These are phyloP conservation scores for Vaccinium vitisidaea DNA, from an alignment of 148 eudicot genomes.

Conservation along the genomic window DNA sequence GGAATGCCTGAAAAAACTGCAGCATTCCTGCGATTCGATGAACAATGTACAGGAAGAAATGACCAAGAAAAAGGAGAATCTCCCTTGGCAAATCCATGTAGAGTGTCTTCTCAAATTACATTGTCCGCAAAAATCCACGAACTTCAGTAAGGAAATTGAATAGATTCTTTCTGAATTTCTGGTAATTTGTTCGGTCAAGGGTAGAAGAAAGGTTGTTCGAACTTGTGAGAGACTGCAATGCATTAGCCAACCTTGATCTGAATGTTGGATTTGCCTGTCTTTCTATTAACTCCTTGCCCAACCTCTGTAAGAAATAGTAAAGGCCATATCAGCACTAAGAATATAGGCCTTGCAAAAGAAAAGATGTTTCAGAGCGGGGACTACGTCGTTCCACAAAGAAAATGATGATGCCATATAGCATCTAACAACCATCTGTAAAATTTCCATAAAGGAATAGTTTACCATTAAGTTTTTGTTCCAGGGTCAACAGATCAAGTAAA, in stretches of 20 bases:
- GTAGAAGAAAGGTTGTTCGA: constrained; percentile 62
- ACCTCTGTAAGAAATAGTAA: constrained; percentile 37
- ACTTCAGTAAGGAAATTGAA: constrained; percentile 74
- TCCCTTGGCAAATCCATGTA: neutral
- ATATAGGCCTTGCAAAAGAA: neutral
- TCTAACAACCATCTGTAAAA: neutral
- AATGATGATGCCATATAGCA: neutral
- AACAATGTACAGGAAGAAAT: neutral
- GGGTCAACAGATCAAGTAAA: neutral
- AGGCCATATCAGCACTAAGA: neutral
- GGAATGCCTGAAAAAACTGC: neutral
- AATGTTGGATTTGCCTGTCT: constrained; percentile 58
- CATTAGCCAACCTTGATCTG: constrained; percentile 70
- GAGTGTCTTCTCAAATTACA: constrained; percentile 32
- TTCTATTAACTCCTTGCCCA: constrained; percentile 78
- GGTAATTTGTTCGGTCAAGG: constrained; percentile 79
- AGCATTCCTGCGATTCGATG: neutral
- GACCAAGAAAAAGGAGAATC: neutral
- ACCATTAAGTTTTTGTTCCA: neutral
- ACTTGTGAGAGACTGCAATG: constrained; percentile 66
- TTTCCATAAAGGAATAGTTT: neutral
- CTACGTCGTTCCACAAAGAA: neutral
- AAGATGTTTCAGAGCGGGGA: neutral
- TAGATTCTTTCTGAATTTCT: constrained; percentile 84
- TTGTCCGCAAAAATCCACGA: constrained; percentile 83